phyloP scores from a whole-genome alignment of 176 grass and related monocot genomes.

The Poa annua region DNA sequence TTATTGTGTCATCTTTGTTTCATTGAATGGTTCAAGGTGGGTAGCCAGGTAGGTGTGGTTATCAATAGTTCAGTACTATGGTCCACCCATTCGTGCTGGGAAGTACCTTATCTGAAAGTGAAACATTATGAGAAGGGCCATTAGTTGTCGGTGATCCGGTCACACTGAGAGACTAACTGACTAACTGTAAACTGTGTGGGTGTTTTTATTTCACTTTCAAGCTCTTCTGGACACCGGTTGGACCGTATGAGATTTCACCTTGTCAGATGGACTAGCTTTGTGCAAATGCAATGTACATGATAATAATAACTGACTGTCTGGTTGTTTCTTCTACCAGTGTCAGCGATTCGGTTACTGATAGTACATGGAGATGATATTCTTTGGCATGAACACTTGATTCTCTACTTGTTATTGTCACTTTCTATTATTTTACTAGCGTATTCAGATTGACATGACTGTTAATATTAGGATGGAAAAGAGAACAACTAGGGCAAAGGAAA shows the following conservation, averaged over 20 bases:
- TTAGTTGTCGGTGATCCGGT: neutral
- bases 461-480: neutral
- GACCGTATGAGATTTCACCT: neutral
- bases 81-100: neutral
- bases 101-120: neutral
- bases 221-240: neutral
- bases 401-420: neutral
- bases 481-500: neutral
- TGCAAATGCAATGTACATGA: neutral
- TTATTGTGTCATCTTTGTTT: neutral
- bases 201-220: neutral
- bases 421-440: neutral
- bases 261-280: too few species aligned
- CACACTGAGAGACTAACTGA: neutral
- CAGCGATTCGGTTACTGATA: neutral
- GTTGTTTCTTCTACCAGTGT: neutral
- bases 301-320: neutral
- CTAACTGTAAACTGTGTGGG: too few species aligned
- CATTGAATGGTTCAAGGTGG: neutral
- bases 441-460: neutral
- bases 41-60: neutral
- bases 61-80: neutral
- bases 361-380: neutral
- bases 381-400: constrained; percentile 16
- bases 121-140: neutral